Evolutionary conservation across 345 rosid genomes (phyloP).

Genomic region (Lumnitzera littorea): DNA sequence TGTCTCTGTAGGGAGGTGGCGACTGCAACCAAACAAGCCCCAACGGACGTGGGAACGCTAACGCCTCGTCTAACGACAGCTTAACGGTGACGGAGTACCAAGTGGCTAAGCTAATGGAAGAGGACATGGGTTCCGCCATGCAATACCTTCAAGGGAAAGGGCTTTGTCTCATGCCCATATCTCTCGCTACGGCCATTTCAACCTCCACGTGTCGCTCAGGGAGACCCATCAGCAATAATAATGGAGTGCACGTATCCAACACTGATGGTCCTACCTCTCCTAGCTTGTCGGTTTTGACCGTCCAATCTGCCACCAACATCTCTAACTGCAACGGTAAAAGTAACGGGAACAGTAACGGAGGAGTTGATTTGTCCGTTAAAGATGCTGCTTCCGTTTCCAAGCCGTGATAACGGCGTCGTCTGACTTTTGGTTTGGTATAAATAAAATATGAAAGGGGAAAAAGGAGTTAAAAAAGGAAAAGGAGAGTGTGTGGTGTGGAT

Average conservation of each 20-base stretch:
- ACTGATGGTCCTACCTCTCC: conserved; percentile 66
- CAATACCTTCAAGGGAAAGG: conserved; percentile 96
- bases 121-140: conserved; percentile 99
- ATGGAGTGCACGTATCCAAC: conserved; percentile 19
- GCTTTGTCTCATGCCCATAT: conserved; percentile 93
- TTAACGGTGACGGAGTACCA: conserved; percentile 76
- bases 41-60: conserved; percentile 27
- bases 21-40: conserved; percentile 44
- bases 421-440: neutral
- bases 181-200: conserved; percentile 89
- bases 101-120: conserved; percentile 92
- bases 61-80: conserved; percentile 36
- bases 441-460: no score
- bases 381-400: conserved; percentile 66
- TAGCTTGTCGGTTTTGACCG: conserved; percentile 63
- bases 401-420: conserved; percentile 40
- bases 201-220: conserved; percentile 53
- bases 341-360: conserved; percentile 24
- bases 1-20: conserved; percentile 34
- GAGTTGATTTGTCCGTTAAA: conserved; percentile 35
- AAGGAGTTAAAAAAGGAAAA: no score
- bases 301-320: conserved; percentile 46
- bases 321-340: conserved; percentile 24
- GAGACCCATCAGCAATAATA: conserved; percentile 16
- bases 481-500: no score